A percentile compares a stretch with the other conserved stretches of the same genome.
Evolutionary conservation across 2,329 filamentous ascomycete species (phyloP).

Genomic region (Aspergillus sp.): DNA sequence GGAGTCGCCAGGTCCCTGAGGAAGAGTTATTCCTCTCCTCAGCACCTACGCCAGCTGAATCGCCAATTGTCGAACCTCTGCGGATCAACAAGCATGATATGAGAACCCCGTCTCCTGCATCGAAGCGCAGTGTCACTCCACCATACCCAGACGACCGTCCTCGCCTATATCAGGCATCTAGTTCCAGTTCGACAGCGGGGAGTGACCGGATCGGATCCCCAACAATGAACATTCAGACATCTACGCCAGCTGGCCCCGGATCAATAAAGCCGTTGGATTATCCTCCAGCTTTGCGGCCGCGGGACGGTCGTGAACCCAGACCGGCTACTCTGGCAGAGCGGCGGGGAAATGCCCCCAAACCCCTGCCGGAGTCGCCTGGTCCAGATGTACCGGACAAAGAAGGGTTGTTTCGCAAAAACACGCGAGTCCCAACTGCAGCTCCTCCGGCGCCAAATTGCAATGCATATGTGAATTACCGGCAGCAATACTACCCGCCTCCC

Average conservation of each 20-base stretch:
- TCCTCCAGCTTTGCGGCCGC: slow-evolving; percentile 35
- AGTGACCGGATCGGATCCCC: slow-evolving; percentile 16
- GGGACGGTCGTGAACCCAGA: slow-evolving; percentile 46
- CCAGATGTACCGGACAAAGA: slow-evolving; percentile 69
- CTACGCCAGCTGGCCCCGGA: slow-evolving; percentile 21
- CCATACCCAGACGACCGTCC: slow-evolving; percentile 65
- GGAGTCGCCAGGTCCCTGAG: slow-evolving; percentile 57
- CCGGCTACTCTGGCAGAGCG: slow-evolving; percentile 67
- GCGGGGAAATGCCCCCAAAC: slow-evolving; percentile 66
- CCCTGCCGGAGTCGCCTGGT: slow-evolving; percentile 74
- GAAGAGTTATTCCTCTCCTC: slow-evolving; percentile 68
- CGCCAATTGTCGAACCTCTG: slow-evolving; percentile 74
- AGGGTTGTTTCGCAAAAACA: slow-evolving; percentile 63
- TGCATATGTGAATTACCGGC: slow-evolving; percentile 49
- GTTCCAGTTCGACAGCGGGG: slow-evolving; percentile 23
- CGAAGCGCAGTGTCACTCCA: slow-evolving; percentile 47
- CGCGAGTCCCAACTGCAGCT: slow-evolving; percentile 32
- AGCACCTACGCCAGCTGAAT: slow-evolving; percentile 46
- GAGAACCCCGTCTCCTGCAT: slow-evolving; percentile 45
- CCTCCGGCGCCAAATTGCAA: slow-evolving; percentile 25
- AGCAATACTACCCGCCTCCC: slow-evolving; percentile 58
- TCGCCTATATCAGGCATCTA: slow-evolving; percentile 30
- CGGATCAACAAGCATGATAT: slow-evolving; percentile 76
- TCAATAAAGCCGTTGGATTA: slow-evolving; percentile 29
- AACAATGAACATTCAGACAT: slow-evolving; percentile 19